These are phyloP conservation scores for Calonectria naviculata DNA, from an alignment of 2,329 filamentous ascomycete species.

Conservation along the genomic window DNA sequence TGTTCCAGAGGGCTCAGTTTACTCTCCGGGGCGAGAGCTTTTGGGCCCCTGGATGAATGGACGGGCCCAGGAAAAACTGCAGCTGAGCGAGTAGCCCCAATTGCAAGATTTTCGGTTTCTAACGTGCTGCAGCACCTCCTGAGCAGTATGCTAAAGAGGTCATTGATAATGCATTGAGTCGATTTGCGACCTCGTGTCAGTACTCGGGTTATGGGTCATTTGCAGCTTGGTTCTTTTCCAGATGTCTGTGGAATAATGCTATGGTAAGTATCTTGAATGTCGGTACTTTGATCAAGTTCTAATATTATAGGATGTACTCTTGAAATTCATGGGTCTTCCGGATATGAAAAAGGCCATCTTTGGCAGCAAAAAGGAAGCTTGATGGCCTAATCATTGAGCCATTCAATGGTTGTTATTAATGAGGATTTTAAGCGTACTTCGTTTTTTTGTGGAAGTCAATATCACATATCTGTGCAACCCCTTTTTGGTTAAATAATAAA, in stretches of 20 bases:
- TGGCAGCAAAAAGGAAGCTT: not conserved
- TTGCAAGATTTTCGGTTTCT: not conserved
- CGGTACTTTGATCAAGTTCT: not conserved
- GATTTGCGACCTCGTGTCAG: slow-evolving; percentile 10
- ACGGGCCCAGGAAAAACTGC: slow-evolving; percentile 12
- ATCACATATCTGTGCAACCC: too few species aligned
- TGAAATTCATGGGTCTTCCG: slow-evolving; percentile 23
- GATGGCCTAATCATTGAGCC: not conserved
- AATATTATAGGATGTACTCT: slow-evolving; percentile 24
- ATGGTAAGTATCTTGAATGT: slow-evolving; percentile 1
- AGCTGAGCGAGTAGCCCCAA: slow-evolving; percentile 20
- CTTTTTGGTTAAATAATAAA: too few species aligned
- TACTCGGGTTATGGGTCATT: slow-evolving; percentile 28
- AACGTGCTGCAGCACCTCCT: slow-evolving; percentile 26
- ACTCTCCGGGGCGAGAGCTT: slow-evolving; percentile 27
- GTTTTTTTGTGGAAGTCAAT: not conserved
- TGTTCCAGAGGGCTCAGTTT: slow-evolving; percentile 45
- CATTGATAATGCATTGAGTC: slow-evolving; percentile 29
- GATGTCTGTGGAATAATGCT: slow-evolving; percentile 27
- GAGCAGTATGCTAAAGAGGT: slow-evolving; percentile 32
- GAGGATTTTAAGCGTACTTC: not conserved
- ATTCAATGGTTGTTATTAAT: not conserved
- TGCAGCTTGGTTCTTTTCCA: slow-evolving; percentile 29
- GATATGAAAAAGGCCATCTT: slow-evolving; percentile 27
- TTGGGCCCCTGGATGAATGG: slow-evolving; percentile 30